phyloP scores from a whole-genome alignment of 257 asterid genomes.

The Solanum arcanum region DNA sequence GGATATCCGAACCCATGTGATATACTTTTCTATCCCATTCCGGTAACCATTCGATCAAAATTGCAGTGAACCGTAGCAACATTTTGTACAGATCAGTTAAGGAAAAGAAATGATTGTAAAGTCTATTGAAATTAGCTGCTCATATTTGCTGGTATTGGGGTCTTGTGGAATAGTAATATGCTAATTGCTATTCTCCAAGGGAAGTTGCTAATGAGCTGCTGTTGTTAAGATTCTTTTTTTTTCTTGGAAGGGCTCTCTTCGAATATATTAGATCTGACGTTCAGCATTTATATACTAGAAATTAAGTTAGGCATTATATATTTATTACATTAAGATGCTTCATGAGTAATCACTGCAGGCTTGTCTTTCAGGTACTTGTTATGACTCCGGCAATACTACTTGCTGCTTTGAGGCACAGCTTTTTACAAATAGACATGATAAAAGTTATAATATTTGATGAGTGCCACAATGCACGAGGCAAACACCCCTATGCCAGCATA shows the following conservation, averaged over 20 bases:
- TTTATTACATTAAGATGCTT: background rate
- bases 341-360: background rate
- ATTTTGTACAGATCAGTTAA: background rate
- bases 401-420: slow-evolving; percentile 60
- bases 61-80: background rate
- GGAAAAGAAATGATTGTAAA: background rate
- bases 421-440: slow-evolving; percentile 40
- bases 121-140: background rate
- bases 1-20: background rate
- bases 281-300: background rate
- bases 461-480: slow-evolving; percentile 85
- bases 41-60: background rate
- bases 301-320: background rate
- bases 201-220: background rate
- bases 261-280: background rate
- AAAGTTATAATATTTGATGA: slow-evolving; percentile 81
- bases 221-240: background rate
- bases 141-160: background rate
- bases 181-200: background rate
- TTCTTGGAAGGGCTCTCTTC: background rate
- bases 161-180: background rate
- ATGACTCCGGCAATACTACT: slow-evolving; percentile 84
- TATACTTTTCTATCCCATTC: background rate
- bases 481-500: slow-evolving; percentile 51
- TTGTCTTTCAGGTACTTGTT: slow-evolving; percentile 72